These are phyloP conservation scores for Fusarium sp. DNA, from an alignment of 2,329 filamentous ascomycete genomes.

Conservation along the genomic window DNA sequence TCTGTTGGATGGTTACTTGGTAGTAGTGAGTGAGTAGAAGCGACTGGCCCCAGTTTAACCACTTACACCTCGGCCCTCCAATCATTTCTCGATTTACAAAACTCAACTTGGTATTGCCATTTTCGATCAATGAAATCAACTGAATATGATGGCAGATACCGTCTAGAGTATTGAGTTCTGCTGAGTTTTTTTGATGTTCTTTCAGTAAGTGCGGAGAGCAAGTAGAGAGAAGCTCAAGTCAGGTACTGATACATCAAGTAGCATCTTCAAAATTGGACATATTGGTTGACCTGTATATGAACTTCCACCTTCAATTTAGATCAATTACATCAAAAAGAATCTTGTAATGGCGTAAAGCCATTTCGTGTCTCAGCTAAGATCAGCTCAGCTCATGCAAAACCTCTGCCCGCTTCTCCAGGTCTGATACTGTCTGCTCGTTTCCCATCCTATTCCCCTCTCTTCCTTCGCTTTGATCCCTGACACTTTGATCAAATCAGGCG, in stretches of 20 bases:
- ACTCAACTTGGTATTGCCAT: background rate
- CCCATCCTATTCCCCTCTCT: constrained; percentile 16
- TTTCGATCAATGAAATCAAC: background rate
- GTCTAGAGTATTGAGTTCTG: background rate
- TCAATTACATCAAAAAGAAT: background rate
- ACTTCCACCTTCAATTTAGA: background rate
- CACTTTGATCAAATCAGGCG: constrained; percentile 10
- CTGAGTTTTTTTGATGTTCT: background rate
- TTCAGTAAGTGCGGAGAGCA: background rate
- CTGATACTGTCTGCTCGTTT: constrained; percentile 10
- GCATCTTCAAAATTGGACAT: background rate
- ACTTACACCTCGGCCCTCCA: constrained; percentile 15
- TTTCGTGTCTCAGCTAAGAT: background rate
- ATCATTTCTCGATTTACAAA: constrained; percentile 5
- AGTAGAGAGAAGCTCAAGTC: background rate
- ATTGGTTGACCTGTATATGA: background rate
- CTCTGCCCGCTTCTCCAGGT: background rate
- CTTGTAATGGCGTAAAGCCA: background rate
- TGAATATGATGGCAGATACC: background rate
- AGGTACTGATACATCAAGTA: background rate
- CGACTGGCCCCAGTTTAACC: background rate
- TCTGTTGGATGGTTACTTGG: too few relatives aligned
- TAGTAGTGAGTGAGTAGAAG: background rate
- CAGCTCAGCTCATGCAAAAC: background rate
- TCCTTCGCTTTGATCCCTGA: constrained; percentile 15